Percentiles rank a stretch among this genome's conserved stretches.
phyloP scores from a whole-genome alignment of 306 rosid species.

The Prunus mume region DNA sequence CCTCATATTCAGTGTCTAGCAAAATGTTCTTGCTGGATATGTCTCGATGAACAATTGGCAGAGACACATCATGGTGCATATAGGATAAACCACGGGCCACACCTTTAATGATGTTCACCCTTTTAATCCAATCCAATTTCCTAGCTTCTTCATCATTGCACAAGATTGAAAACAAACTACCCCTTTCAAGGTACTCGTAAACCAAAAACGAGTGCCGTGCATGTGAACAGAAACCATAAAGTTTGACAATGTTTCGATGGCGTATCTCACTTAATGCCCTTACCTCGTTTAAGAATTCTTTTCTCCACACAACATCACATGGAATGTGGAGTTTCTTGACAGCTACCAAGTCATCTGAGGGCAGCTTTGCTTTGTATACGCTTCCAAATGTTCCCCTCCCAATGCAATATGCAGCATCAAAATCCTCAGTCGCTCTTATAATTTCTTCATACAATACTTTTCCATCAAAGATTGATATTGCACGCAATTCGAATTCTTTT shows the following conservation, averaged over 20 bases:
- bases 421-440: conserved; percentile 33
- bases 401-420: conserved; percentile 20
- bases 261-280: conserved; percentile 5
- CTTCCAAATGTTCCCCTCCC: conserved; percentile 30
- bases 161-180: conserved; percentile 20
- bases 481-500: not conserved
- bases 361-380: conserved; percentile 23
- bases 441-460: conserved; percentile 30
- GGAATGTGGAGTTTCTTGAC: conserved; percentile 22
- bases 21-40: too few species aligned
- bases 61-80: too few species aligned
- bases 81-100: not conserved
- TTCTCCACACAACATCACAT: not conserved
- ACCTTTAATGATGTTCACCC: conserved; percentile 21
- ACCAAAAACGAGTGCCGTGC: not conserved
- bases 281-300: conserved; percentile 11
- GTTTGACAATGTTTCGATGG: conserved; percentile 7
- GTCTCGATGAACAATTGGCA: too few species aligned
- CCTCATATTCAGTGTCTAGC: not conserved
- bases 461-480: conserved; percentile 24
- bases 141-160: conserved; percentile 12
- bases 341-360: conserved; percentile 22
- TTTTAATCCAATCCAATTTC: conserved; percentile 26
- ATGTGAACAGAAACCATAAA: conserved; percentile 17
- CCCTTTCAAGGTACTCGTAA: conserved; percentile 28